Evolutionary conservation across 108 stramenopile species (phyloP).

Genomic region (Asterionellopsis glacialis): DNA sequence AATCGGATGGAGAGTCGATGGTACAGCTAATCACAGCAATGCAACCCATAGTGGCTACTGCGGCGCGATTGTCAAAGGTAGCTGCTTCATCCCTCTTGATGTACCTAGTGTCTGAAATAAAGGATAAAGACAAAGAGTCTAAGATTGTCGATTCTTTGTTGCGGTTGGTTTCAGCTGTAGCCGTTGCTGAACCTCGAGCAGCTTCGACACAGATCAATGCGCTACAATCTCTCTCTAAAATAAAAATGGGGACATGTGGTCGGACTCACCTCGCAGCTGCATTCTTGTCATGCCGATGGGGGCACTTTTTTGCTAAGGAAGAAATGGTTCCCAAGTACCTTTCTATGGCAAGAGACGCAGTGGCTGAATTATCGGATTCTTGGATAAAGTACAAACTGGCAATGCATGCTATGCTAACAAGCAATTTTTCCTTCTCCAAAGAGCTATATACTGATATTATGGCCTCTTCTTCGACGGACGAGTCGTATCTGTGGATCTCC

Average conservation of each 20-base stretch:
- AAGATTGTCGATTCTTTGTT: no score
- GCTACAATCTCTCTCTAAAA: not conserved
- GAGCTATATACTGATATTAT: constrained; percentile 14
- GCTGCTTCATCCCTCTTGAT: not conserved
- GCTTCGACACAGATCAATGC: not conserved
- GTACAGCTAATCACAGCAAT: not conserved
- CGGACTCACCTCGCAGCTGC: constrained; percentile 17
- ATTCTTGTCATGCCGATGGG: constrained; percentile 25
- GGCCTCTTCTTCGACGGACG: constrained; percentile 10
- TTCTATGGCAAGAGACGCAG: not conserved
- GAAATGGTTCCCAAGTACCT: not conserved
- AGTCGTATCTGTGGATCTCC: constrained; percentile 31
- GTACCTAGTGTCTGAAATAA: not conserved
- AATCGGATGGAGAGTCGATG: not conserved
- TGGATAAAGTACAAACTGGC: constrained; percentile 34
- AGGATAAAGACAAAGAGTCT: no score
- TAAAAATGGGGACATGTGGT: not conserved
- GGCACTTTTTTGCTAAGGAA: constrained; percentile 17
- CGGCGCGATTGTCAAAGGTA: not conserved
- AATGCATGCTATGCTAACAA: constrained; percentile 26
- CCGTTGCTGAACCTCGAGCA: not conserved
- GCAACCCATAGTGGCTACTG: not conserved
- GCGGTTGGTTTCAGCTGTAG: no score
- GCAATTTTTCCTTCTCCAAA: constrained; percentile 23
- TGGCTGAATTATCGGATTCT: not conserved